Conservation (phyloP, 257 asterid species). For the Solanum dulcamara region DNA sequence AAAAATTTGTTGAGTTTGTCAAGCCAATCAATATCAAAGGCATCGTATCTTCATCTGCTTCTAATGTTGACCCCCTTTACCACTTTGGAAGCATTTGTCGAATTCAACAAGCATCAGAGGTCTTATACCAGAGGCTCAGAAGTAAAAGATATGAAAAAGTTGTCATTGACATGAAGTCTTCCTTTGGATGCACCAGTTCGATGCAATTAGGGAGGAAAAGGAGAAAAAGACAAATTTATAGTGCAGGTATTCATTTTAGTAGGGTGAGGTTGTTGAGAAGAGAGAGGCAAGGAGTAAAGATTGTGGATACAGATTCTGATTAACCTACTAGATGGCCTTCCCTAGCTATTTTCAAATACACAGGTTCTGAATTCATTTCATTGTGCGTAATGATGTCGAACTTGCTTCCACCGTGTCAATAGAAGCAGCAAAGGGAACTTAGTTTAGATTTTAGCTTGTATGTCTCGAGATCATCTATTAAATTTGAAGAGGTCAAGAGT, state of each 20-base stretch:
- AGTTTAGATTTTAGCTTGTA: too few species aligned
- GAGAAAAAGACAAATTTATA: conserved; percentile 19
- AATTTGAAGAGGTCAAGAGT: too few species aligned
- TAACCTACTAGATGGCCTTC: neutral
- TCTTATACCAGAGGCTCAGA: conserved; percentile 23
- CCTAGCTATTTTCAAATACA: neutral
- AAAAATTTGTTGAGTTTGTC: conserved; percentile 59
- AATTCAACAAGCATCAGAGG: conserved; percentile 35
- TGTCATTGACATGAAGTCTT: conserved; percentile 14
- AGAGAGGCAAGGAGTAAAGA: conserved; percentile 39
- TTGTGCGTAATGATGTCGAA: neutral
- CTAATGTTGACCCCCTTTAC: conserved; percentile 42
- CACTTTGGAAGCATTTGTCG: conserved; percentile 55
- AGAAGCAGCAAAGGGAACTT: neutral
- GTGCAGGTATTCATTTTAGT: conserved; percentile 28
- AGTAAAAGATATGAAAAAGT: conserved; percentile 11
- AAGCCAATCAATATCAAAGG: conserved; percentile 58
- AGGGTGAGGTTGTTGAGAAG: conserved; percentile 62
- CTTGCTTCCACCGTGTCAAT: neutral
- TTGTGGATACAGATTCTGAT: conserved; percentile 25
- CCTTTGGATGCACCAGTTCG: conserved; percentile 5
- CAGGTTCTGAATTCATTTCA: neutral
- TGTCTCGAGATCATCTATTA: too few species aligned
- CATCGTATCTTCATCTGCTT: conserved; percentile 49
- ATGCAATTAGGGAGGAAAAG: conserved; percentile 24